These are phyloP conservation scores for Triadica sebifera DNA, from an alignment of 345 rosid species.

Conservation along the genomic window DNA sequence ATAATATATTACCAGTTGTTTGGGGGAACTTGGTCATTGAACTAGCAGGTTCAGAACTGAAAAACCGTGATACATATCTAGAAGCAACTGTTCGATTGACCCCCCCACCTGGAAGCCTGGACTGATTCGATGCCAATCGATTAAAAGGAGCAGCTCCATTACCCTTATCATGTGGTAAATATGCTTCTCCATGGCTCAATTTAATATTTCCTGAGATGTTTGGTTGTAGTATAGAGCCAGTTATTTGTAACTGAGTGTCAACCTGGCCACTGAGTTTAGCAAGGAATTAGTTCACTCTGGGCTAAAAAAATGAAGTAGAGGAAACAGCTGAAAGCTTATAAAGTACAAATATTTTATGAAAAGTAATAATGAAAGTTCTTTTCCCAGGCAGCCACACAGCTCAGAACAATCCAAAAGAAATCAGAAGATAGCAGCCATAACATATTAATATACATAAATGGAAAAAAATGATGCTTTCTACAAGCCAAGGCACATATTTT, in stretches of 20 bases:
- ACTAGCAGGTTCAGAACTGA: slow-evolving; percentile 62
- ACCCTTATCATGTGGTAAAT: slow-evolving; percentile 95
- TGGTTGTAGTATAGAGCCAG: slow-evolving; percentile 94
- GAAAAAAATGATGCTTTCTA: neutral
- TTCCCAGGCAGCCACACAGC: neutral
- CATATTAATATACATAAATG: neutral
- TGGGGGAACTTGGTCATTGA: slow-evolving; percentile 58
- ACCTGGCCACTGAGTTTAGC: slow-evolving; percentile 85
- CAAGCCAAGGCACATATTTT: neutral
- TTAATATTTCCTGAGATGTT: slow-evolving; percentile 89
- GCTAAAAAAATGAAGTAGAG: neutral
- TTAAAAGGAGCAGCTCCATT: slow-evolving; percentile 68
- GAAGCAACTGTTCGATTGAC: slow-evolving; percentile 82
- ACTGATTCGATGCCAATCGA: slow-evolving; percentile 68
- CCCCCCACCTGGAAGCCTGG: slow-evolving; percentile 61
- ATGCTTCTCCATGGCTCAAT: slow-evolving; percentile 97
- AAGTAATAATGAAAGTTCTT: neutral
- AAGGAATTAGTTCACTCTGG: slow-evolving; percentile 11
- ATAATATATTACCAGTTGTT: slow-evolving; percentile 48
- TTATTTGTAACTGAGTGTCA: slow-evolving; percentile 81
- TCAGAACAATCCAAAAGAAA: neutral
- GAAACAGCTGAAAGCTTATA: neutral
- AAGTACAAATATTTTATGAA: neutral
- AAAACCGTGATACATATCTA: slow-evolving; percentile 75
- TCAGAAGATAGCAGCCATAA: slow-evolving; percentile 2